These are phyloP conservation scores for Cryptomeria japonica DNA, from an alignment of 75 land plant genomes.

Conservation along the genomic window DNA sequence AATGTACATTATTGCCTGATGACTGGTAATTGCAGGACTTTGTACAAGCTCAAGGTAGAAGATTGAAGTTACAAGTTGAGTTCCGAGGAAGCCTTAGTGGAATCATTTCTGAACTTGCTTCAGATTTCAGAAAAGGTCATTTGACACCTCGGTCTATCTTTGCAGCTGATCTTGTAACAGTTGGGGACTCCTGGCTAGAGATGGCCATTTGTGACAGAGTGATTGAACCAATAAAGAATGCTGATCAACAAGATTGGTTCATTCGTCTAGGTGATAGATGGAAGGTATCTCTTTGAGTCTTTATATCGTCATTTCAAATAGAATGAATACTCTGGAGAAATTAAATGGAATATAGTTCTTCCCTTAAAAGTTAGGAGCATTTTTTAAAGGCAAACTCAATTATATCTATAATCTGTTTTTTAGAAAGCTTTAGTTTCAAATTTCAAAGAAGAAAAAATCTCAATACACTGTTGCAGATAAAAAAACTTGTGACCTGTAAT, in stretches of 20 bases:
- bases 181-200: conserved; percentile 92
- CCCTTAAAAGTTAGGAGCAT: too few species aligned
- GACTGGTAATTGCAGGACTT: conserved; percentile 59
- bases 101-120: conserved; percentile 52
- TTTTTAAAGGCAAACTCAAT: too few species aligned
- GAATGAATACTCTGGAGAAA: too few species aligned
- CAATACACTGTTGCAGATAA: too few species aligned
- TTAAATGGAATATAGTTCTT: too few species aligned
- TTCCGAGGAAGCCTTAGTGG: conserved; percentile 55
- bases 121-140: conserved; percentile 26
- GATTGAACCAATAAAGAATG: conserved; percentile 68
- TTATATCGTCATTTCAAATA: too few species aligned
- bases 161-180: conserved; percentile 83
- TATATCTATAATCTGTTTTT: too few species aligned
- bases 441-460: too few species aligned
- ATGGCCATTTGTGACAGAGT: conserved; percentile 58
- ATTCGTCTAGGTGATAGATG: conserved; percentile 56
- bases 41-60: conserved; percentile 72
- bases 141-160: conserved; percentile 50
- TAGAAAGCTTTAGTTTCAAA: too few species aligned
- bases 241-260: conserved; percentile 84
- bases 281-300: conserved; percentile 51
- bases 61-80: conserved; percentile 44
- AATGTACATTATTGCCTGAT: background rate
- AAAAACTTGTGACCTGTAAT: too few species aligned